Evolutionary conservation across 2,329 filamentous ascomycete species (phyloP).

Genomic region (Penicillium nordicum): DNA sequence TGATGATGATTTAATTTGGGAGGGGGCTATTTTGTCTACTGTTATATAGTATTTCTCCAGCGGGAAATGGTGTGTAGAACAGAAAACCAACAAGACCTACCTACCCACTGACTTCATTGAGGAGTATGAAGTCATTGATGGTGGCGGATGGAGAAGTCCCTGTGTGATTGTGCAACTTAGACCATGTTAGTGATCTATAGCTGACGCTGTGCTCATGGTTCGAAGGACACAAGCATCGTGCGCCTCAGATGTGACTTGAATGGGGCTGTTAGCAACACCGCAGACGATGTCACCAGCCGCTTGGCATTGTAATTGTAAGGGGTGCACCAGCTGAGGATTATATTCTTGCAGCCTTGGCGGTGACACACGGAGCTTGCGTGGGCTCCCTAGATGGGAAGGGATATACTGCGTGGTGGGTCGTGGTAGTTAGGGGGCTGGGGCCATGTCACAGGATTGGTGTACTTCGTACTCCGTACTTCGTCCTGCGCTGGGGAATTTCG

Average conservation of each 20-base stretch:
- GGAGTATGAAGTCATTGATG: background rate
- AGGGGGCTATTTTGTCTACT: background rate
- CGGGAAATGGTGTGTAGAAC: background rate
- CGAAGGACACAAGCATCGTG: background rate
- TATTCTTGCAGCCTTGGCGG: background rate
- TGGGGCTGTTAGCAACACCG: background rate
- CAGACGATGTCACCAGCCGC: background rate
- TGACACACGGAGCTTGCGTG: slow-evolving; percentile 5
- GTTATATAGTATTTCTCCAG: background rate
- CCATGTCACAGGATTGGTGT: too few species aligned
- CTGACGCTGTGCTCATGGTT: background rate
- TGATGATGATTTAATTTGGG: background rate
- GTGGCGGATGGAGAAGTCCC: background rate
- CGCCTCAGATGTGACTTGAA: background rate
- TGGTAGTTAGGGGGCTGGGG: background rate
- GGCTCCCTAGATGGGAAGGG: slow-evolving; percentile 1
- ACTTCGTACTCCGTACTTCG: too few species aligned
- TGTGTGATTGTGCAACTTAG: background rate
- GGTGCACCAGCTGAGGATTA: background rate
- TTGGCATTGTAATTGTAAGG: background rate
- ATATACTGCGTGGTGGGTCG: background rate
- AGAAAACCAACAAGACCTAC: background rate
- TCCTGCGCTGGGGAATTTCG: background rate
- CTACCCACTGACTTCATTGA: background rate
- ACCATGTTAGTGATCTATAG: background rate